phyloP scores from a whole-genome alignment of 768 basidiomycete genomes.

The Rhizopogon sp. region DNA sequence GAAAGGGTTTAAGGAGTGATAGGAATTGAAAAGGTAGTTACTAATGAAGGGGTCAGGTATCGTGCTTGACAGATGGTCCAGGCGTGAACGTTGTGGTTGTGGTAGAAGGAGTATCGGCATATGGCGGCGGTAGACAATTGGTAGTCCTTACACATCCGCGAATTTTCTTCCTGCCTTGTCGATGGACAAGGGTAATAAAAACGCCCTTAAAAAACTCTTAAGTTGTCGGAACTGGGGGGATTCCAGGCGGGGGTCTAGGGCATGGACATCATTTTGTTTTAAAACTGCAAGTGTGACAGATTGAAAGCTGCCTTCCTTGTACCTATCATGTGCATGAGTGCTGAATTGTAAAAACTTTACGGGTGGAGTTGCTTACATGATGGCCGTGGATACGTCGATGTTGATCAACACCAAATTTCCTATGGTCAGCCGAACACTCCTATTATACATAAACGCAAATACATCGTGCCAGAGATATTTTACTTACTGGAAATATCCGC shows the following conservation, averaged over 20 bases:
- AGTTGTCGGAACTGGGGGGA: too few species aligned
- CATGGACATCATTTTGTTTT: constrained; percentile 19
- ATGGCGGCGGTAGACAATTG: too few species aligned
- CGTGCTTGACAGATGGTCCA: too few species aligned
- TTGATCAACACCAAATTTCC: constrained; percentile 38
- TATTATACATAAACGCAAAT: constrained; percentile 11
- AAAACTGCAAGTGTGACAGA: constrained; percentile 29
- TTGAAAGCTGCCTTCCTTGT: constrained; percentile 18
- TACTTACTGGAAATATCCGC: constrained; percentile 47
- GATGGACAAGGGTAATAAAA: too few species aligned
- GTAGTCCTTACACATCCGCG: too few species aligned
- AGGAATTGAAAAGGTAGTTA: too few species aligned
- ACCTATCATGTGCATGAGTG: constrained; percentile 11
- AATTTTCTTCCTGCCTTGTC: too few species aligned
- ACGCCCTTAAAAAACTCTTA: too few species aligned
- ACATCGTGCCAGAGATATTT: not conserved
- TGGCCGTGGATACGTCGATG: constrained; percentile 41
- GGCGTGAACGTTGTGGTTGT: too few species aligned
- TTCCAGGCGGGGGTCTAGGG: constrained; percentile 21
- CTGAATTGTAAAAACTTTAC: not conserved
- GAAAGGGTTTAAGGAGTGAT: too few species aligned
- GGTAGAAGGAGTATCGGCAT: too few species aligned
- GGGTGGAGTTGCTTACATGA: constrained; percentile 30
- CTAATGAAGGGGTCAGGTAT: too few species aligned
- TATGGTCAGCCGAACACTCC: constrained; percentile 42